These are phyloP conservation scores for Polytrichum commune DNA, from an alignment of 225 moss, liverwort and hornwort genomes.

Conservation along the genomic window DNA sequence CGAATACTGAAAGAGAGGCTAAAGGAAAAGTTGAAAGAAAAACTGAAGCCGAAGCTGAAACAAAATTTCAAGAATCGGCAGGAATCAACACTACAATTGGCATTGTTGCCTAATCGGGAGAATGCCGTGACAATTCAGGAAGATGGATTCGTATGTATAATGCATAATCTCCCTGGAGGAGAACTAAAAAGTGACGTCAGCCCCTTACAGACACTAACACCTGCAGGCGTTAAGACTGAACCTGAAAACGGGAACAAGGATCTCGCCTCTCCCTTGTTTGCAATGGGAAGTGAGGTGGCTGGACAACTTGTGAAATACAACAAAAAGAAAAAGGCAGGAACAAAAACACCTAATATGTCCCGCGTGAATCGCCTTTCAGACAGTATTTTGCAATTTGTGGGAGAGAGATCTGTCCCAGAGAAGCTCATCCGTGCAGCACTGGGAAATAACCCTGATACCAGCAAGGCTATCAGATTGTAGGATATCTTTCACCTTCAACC, in stretches of 20 bases:
- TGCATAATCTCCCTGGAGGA: conserved; percentile 14
- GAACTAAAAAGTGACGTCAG: conserved; percentile 21
- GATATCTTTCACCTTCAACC: neutral
- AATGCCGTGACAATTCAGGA: conserved; percentile 15
- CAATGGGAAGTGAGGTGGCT: conserved; percentile 22
- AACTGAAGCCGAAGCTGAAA: conserved; percentile 51
- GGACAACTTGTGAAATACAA: conserved; percentile 31
- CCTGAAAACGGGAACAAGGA: conserved; percentile 22
- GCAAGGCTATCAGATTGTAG: conserved; percentile 91
- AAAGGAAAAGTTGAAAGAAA: conserved; percentile 51
- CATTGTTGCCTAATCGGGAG: conserved; percentile 13
- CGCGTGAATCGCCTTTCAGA: conserved; percentile 67
- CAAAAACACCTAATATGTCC: conserved; percentile 38
- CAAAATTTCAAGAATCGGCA: conserved; percentile 47
- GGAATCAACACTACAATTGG: conserved; percentile 22
- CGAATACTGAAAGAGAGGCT: conserved; percentile 39
- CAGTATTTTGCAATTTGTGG: conserved; percentile 67
- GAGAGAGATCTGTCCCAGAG: conserved; percentile 64
- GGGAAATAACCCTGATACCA: conserved; percentile 91
- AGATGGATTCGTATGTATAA: conserved; percentile 12
- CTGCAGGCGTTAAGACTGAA: conserved; percentile 34
- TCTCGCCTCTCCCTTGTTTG: conserved; percentile 20
- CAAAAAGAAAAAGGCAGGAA: conserved; percentile 37
- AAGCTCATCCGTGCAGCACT: conserved; percentile 80
- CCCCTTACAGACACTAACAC: conserved; percentile 21